These are phyloP conservation scores for Alternaria sp. DNA, from an alignment of 2,329 filamentous ascomycete species.

Conservation along the genomic window DNA sequence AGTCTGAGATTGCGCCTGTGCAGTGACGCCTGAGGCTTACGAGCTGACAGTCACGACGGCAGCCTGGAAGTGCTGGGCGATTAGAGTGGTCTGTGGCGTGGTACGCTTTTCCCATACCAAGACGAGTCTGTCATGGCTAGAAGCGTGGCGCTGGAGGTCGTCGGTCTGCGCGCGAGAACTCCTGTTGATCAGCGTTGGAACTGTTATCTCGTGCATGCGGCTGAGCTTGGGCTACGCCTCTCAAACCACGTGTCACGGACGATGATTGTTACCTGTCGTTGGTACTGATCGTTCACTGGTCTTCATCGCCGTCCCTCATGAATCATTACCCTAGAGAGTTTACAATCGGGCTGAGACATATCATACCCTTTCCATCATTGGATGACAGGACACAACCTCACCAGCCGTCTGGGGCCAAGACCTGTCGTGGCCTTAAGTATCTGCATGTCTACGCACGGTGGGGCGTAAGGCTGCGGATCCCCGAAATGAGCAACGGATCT, in stretches of 20 bases:
- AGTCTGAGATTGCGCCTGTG: background rate
- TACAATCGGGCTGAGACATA: background rate
- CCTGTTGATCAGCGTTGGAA: background rate
- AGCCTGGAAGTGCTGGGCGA: background rate
- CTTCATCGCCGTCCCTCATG: background rate
- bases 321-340: background rate
- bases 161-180: background rate
- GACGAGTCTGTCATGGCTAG: background rate
- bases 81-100: background rate
- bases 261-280: background rate
- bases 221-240: background rate
- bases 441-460: background rate
- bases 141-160: background rate
- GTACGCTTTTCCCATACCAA: background rate
- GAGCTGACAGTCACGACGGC: background rate
- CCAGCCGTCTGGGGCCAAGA: background rate
- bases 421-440: background rate
- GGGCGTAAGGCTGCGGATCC: background rate
- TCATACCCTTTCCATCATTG: background rate
- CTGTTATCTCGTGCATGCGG: background rate
- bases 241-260: background rate
- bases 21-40: background rate
- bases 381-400: background rate
- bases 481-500: background rate
- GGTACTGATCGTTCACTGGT: background rate